Evolutionary conservation across 345 rosid genomes (phyloP), one percentile per base, ranked within the genome.

Genomic region (Acer saccharum): DNA sequence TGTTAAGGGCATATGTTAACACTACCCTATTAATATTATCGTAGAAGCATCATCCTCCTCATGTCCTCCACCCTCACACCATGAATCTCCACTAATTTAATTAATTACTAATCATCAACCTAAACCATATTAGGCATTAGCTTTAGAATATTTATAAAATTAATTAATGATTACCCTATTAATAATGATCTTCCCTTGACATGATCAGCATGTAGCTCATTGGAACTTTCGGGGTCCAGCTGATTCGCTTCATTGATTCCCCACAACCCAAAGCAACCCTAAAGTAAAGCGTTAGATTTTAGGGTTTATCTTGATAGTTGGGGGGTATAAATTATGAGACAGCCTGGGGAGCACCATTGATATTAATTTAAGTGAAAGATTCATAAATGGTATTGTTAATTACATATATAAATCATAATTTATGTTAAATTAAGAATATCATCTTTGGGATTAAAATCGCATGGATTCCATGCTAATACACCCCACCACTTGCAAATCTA

Each of bases 331-430:
- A 44, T 6, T 20, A 55, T 48, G 65, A 43, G 2, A 66, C 71
- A 54, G 71, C 65, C 78, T 75, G 78, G 63, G 54, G 20, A 52
- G 65, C 78, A 76, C 55, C 0, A 5, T 6, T 32, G 29, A 32
- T 35, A 25, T 50, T 52, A 27, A 25, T 21, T 25, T 21, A 54
- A 4, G 8, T 16, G n/a, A 7, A 13, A n/a, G 29, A 48, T 21
- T 5, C 16, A 0, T 41, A 35, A 12, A 23, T 16, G 20, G 68
- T 62, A 41, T 41, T 60, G 41, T 73, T 60, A 21, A n/a, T 57
- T 8, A 11, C 13, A 14, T 13, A 35, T 35, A 35, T 35, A 35
- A 9, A 57, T n/a, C 21, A 18, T 57, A 57, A 57, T 17, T 57
- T 57, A n/a, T 20, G 10, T 57, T 57, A 23, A 27, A 54, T 8